Evolutionary conservation across 305 asterid genomes (phyloP), one percentile per base, ranked within the genome.

Genomic region (Ilex paraguariensis): DNA sequence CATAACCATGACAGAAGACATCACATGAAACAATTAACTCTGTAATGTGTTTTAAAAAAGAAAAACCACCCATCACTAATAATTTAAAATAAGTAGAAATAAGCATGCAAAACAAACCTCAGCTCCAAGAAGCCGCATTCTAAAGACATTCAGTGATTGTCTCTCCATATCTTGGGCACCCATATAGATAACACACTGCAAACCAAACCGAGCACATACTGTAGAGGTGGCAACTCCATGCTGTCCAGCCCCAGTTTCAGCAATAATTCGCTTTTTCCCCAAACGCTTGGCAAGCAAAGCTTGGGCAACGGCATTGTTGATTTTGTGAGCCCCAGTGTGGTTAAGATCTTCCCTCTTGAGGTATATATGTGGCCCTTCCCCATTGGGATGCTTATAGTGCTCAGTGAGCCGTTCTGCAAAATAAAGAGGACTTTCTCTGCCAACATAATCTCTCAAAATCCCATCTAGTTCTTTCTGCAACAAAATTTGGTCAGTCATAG

Each of bases 131-230:
- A 90, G 87, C n/a, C 81, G 78, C 99, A 93, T 93, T 67, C 95
- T 81, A 82, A 90, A 90, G 65, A 93, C 99, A 70, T 93, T 90
- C 44, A 93, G 95, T 12, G 95, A 70, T 60, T 93, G 99, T 52
- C 95, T 81, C 85, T 93, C 97, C 97, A 93, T 93, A 73, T 93
- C 99, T 69, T 90, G 95, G 66, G 95, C 97, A 66, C 97, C 99
- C 97, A 90, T 93, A 76, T 90, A 93, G 56, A 93, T 73, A 54
- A 90, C 48, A 66, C 99, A 90, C 36, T 81, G 66, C 84, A 90
- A 73, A 4, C 99, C 97, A 75, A 90, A 87, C 54, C 96, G 86
- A 76, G 99, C 99, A 78, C 97, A 93, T 39, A 90, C 97, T 13
- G 99, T 86, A 60, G 99, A 95, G 0, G 96, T 90, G 33, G 97